Base-by-base conservation (phyloP, 2,329 filamentous ascomycete species). In the Penicillium fuscoglaucum region DNA sequence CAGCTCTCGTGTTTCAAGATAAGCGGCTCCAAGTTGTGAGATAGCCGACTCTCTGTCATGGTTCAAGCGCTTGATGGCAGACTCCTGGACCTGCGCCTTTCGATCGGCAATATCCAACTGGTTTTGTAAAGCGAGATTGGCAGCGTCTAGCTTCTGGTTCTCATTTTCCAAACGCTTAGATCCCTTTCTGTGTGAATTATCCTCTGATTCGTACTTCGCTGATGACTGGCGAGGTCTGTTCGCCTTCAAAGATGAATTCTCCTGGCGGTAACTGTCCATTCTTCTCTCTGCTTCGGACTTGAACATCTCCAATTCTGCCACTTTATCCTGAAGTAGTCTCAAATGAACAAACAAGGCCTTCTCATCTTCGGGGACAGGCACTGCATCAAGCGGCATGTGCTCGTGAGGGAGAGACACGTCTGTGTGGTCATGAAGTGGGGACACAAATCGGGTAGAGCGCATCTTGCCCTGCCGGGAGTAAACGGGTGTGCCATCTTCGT, bases 261-360 rank as follows among this genome's bases (percentile, higher is more conserved):
- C 80, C 19, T 80, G 70, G 43, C 84, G 81, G 52, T 83, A 76
- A 28, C 82, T 79, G 46, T 83, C 78, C 17, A 83, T 71, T 58
- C 73, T 77, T 64, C 73, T 77, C 59, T 83, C 80, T 6, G 74
- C 70, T 50, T 83, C 79, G 7, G 78, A 79, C 55, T 84, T 84
- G 61, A 83, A 82, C 52, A 76, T 73, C 66, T 88, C 84, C 47
- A 87, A 75, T 50, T 82, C 77, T 0, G 79, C 74, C 41, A 87
- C 79, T 66, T 83, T 84, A 43, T 85, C 83, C 62, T 86, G 80
- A 12, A 87, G 72, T 19, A 84, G 72, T 52, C 85, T 80, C 17
- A 88, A 74, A 12, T 84, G 84, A n/a, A 83, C 78, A 66, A 85
- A 86, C 48, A 88, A 80, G 2, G 82, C 82, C 69, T 87, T 86